Conservation (phyloP, 1,139 yeast genomes). For the Groenewaldozyma auringiensis region DNA sequence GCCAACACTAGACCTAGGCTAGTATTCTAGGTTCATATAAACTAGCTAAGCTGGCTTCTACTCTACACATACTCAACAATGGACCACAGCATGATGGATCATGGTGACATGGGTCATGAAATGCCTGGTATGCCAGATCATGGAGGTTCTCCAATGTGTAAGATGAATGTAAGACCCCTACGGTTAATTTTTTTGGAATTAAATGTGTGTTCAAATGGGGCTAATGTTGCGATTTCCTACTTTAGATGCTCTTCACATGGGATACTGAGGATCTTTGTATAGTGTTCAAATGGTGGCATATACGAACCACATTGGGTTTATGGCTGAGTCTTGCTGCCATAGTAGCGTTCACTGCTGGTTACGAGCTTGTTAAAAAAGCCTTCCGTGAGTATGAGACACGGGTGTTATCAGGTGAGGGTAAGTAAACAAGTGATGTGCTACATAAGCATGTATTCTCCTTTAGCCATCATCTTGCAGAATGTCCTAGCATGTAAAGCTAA, state of each 20-base stretch:
- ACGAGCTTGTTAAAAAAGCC: constrained; percentile 48
- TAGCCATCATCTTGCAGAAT: neutral
- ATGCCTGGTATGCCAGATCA: constrained; percentile 13
- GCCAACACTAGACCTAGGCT: too few relatives aligned
- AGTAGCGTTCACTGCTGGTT: constrained; percentile 45
- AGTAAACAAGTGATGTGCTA: constrained; percentile 5
- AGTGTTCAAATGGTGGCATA: constrained; percentile 74
- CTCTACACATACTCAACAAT: constrained; percentile 18
- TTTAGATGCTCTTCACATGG: constrained; percentile 81
- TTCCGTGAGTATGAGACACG: constrained; percentile 25
- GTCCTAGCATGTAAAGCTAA: too few relatives aligned
- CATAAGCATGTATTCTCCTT: neutral
- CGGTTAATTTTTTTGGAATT: too few relatives aligned
- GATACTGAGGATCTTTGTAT: constrained; percentile 65
- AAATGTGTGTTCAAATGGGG: too few relatives aligned
- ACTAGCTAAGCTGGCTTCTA: too few relatives aligned
- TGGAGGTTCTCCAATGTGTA: constrained; percentile 36
- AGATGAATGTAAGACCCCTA: constrained; percentile 40
- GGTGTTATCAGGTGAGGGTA: constrained; percentile 11
- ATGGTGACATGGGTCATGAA: constrained; percentile 22
- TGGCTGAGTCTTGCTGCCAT: constrained; percentile 47
- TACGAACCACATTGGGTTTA: constrained; percentile 46
- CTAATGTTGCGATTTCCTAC: too few relatives aligned
- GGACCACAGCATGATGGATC: constrained; percentile 35
- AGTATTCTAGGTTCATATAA: too few relatives aligned